phyloP scores from a whole-genome alignment of 148 eudicot species.

The Simmondsia chinensis region DNA sequence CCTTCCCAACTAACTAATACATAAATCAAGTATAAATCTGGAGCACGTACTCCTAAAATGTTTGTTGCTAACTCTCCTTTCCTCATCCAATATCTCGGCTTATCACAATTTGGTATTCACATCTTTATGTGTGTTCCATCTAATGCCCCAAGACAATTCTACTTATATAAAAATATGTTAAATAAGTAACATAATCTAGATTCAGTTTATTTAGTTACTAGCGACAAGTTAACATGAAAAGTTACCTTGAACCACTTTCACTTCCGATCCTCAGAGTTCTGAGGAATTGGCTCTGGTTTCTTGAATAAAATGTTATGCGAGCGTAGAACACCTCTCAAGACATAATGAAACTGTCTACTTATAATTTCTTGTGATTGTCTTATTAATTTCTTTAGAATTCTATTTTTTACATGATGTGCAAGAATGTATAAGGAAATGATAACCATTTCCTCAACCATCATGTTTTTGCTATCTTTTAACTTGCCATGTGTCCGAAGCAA shows the following conservation, averaged over 20 bases:
- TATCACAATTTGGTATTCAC: background rate
- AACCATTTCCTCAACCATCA: conserved; percentile 10
- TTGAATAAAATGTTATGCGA: conserved; percentile 1
- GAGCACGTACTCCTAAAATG: conserved; percentile 1
- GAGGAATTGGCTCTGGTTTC: conserved; percentile 8
- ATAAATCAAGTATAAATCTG: conserved; percentile 3
- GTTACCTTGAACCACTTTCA: conserved; percentile 17
- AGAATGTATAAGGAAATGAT: too few relatives aligned
- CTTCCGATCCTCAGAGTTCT: conserved; percentile 5
- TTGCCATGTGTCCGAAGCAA: conserved; percentile 1
- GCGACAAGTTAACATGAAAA: too few relatives aligned
- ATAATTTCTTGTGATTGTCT: conserved; percentile 10
- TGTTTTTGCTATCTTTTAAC: conserved; percentile 1
- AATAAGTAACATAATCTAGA: too few relatives aligned
- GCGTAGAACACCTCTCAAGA: conserved; percentile 1
- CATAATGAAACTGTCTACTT: conserved; percentile 4
- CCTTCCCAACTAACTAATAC: conserved; percentile 9
- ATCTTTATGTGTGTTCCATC: conserved; percentile 5
- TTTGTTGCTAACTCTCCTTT: conserved; percentile 9
- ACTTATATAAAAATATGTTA: too few relatives aligned
- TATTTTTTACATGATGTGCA: conserved; percentile 5
- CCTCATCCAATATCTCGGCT: conserved; percentile 6
- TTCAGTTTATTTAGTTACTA: too few relatives aligned
- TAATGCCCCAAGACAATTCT: conserved; percentile 2
- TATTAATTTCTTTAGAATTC: background rate